Conservation (phyloP, 139 green algal genomes). For the Closterium sp. region DNA sequence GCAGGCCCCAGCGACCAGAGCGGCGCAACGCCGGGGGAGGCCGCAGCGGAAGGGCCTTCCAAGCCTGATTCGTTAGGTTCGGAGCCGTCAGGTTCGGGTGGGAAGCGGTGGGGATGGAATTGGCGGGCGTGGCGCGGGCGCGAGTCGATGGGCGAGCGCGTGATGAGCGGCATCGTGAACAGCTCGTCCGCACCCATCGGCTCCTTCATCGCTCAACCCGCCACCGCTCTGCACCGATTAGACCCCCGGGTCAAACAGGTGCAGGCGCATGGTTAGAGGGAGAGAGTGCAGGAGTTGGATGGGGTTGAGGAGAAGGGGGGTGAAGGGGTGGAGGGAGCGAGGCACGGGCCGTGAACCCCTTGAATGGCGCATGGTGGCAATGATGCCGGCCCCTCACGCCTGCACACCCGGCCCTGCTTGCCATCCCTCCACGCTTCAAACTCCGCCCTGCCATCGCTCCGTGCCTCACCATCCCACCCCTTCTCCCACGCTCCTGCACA, state of each 20-base stretch:
- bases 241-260: slow-evolving; percentile 51
- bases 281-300: neutral
- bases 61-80: neutral
- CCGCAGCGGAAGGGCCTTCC: neutral
- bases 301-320: neutral
- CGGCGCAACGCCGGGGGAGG: neutral
- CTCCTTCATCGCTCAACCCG: slow-evolving; percentile 24
- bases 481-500: neutral
- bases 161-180: slow-evolving; percentile 32
- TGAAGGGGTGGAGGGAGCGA: neutral
- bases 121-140: neutral
- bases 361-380: neutral
- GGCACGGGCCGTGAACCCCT: neutral
- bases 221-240: slow-evolving; percentile 33
- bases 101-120: neutral
- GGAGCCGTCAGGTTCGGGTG: neutral
- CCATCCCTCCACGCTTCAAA: neutral
- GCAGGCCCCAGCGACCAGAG: neutral
- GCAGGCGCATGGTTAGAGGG: neutral
- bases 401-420: neutral
- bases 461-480: neutral
- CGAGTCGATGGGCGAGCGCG: slow-evolving; percentile 14
- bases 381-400: neutral
- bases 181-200: slow-evolving; percentile 31
- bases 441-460: neutral